Evolutionary conservation across 345 rosid genomes (phyloP), one percentile per base, ranked within the genome.

Genomic region (Ceriops tagal): DNA sequence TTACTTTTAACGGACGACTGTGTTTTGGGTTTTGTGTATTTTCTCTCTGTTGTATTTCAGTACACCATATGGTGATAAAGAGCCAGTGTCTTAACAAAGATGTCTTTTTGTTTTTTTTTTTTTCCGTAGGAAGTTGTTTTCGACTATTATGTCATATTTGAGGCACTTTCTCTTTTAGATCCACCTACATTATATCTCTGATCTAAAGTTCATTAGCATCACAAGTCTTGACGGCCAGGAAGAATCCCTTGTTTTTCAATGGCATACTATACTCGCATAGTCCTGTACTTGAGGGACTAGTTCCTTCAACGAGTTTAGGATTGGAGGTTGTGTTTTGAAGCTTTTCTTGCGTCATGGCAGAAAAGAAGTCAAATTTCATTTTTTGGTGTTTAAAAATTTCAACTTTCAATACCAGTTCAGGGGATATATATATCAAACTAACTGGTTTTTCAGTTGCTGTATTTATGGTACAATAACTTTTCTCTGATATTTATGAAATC

Each of bases 141-240:
- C 58, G 4, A 24, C 27, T 16, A n/a, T 32, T 51, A 10, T 32
- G 24, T 24, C 8, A 37, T 61, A 8, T 61, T 53, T 10, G 24
- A 52, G 19, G 8, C 31, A 22, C 37, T 47, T 59, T 27, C 55
- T 61, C 7, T 65, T 49, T 60, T 58, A 32, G 59, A 65, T 72
- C 70, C 13, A 34, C 15, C n/a, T 7, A n/a, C 30, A 31, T 28
- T 72, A 32, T 3, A 6, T 53, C 9, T 58, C 9, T 58, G 51
- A 62, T 63, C 13, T 65, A 51, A 15, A 21, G 75, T 64, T 65
- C 19, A 46, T 24, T 6, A n/a, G 9, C 49, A 68, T 46, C 5
- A 11, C 18, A 15, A 31, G 16, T 32, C 3, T 39, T 68, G 35
- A 10, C 16, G 8, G 15, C 49, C 3, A 4, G 49, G 18, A 43